A percentile compares a stretch with the other conserved stretches of the same genome.
These are phyloP conservation scores for Hysterium pulicare DNA, from an alignment of 2,329 filamentous ascomycete genomes.

Conservation along the genomic window DNA sequence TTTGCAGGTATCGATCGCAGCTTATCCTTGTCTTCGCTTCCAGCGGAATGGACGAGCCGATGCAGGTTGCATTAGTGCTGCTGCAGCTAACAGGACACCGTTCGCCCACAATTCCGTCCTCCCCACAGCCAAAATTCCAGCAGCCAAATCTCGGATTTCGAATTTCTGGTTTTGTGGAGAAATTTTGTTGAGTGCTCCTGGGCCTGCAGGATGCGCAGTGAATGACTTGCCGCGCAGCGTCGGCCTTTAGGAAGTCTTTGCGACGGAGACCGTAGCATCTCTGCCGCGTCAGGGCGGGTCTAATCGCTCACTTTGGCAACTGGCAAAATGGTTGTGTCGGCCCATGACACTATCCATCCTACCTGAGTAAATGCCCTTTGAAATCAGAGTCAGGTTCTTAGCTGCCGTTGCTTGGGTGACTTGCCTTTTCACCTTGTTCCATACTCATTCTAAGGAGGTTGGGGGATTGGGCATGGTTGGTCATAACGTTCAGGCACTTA, in stretches of 20 bases:
- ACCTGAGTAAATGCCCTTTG: neutral
- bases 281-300: no score
- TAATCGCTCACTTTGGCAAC: neutral
- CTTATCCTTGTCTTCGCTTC: conserved; percentile 34
- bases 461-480: neutral
- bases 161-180: conserved; percentile 26
- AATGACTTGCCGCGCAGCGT: no score
- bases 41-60: conserved; percentile 33
- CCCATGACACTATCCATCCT: neutral
- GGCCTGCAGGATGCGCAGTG: neutral
- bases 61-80: conserved; percentile 34
- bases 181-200: neutral
- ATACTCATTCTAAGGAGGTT: neutral
- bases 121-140: conserved; percentile 34
- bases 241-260: no score
- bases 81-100: conserved; percentile 21
- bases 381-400: neutral
- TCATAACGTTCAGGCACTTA: neutral
- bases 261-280: no score
- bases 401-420: conserved; percentile 7
- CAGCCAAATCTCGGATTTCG: conserved; percentile 28
- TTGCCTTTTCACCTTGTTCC: conserved; percentile 8
- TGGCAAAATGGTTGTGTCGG: conserved; percentile 1
- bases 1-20: conserved; percentile 25
- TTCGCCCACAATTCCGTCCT: conserved; percentile 34